Conservation (phyloP, 2,329 filamentous ascomycete genomes). For the Penicillium sp. region DNA sequence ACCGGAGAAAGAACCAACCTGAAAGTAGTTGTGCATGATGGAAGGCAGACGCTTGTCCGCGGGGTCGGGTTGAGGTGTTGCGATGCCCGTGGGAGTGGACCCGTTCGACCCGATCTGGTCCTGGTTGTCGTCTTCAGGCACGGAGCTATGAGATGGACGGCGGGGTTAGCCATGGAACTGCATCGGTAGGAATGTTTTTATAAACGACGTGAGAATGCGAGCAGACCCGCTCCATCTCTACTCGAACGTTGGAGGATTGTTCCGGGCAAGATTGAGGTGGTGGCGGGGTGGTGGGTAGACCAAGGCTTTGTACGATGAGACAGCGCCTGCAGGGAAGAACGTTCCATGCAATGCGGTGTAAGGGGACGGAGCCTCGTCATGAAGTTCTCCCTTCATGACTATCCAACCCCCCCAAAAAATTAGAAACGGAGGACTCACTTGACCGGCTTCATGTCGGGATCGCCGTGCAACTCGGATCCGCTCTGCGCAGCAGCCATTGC, state of each 20-base stretch:
- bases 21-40: slow-evolving; percentile 95
- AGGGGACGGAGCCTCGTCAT: slow-evolving; percentile 4
- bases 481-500: slow-evolving; percentile 45
- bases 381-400: background rate
- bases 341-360: slow-evolving; percentile 20
- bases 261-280: slow-evolving; percentile 5
- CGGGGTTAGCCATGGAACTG: slow-evolving; percentile 25
- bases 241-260: slow-evolving; percentile 5
- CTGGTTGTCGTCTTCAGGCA: slow-evolving; percentile 44
- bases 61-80: slow-evolving; percentile 89
- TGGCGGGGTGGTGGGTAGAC: background rate
- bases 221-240: background rate
- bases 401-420: slow-evolving; percentile 6
- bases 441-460: slow-evolving; percentile 59
- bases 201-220: slow-evolving; percentile 5
- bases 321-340: slow-evolving; percentile 12
- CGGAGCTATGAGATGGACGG: slow-evolving; percentile 23
- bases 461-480: slow-evolving; percentile 51
- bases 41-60: slow-evolving; percentile 93
- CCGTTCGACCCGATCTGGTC: slow-evolving; percentile 65
- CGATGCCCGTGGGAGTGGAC: slow-evolving; percentile 84
- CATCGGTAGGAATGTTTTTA: background rate
- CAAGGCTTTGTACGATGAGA: slow-evolving; percentile 3
- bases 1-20: slow-evolving; percentile 92
- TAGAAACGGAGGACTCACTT: slow-evolving; percentile 48